Base-by-base conservation (phyloP, 73 alveolate species). In the Paraurostyla sp. region DNA sequence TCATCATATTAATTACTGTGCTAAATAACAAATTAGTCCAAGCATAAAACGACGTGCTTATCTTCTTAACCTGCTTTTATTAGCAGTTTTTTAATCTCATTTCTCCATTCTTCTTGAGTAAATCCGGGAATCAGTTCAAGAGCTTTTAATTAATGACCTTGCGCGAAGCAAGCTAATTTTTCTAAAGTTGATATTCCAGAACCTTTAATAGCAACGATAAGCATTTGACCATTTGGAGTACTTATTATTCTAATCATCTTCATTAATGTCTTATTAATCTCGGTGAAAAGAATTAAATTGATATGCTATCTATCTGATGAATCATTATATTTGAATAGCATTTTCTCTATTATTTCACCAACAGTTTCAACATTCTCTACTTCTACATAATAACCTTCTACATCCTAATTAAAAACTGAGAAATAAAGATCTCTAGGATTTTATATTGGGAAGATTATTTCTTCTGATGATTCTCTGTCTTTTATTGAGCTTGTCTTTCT, bases 1-100 rank as follows among this genome's bases (percentile, higher is more conserved):
- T 98, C 99, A 85, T 95, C 98, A 50, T 97, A 89, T 88, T 96
- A 92, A 49, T 94, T 80, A 76, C 97, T 98, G 57, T 88, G 59
- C 51, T 91, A 33, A 65, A 91, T 90, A 56, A 58, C 43, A 42
- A 73, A 71, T 78, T 76, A 62, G 36, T 88, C 81, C 58, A 87
- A 82, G 92, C 65, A 89, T 69, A 97, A 91, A 52, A 95, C 97
- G 38, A 85, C 97, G 92, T 43, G 94, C 90, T 93, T 86, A 13
- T 83, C 88, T 36, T 94, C 99, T 22, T 90, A 46, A 13, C 97
- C 97, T 18, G 93, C 89, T 54, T 45, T 56, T 40, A 80, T 65
- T 60, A 95, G 40, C 16, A 95, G 83, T 49, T 71, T 91, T 92
- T 95, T 87, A 46, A 96, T 59, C 50, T 90, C 96, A n/a, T 48